phyloP scores from a whole-genome alignment of 1,284 basidiomycete species.

The Trichosporon faecale region DNA sequence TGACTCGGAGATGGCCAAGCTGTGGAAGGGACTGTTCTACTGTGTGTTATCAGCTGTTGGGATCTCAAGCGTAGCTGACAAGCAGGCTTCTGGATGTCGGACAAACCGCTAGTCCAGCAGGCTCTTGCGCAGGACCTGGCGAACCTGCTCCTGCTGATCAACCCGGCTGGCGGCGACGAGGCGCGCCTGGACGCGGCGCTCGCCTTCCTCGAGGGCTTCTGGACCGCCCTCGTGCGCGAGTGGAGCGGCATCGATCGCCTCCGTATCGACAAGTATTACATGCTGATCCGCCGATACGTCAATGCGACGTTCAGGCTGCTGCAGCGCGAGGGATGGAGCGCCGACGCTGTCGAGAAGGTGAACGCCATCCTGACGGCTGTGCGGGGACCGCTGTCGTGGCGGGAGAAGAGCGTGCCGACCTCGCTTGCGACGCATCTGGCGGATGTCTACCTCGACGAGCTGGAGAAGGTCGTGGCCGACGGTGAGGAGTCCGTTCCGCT shows the following conservation, averaged over 20 bases:
- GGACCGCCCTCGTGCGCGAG: conserved; percentile 81
- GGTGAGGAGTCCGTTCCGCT: conserved; percentile 41
- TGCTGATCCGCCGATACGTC: conserved; percentile 85
- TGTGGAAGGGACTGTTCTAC: conserved; percentile 98
- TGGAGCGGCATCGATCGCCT: conserved; percentile 89
- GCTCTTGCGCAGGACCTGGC: conserved; percentile 81
- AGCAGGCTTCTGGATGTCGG: conserved; percentile 99
- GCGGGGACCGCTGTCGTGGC: conserved; percentile 74
- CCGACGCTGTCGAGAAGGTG: conserved; percentile 59
- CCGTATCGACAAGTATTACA: conserved; percentile 93
- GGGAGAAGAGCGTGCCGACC: conserved; percentile 69
- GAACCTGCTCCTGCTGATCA: conserved; percentile 70
- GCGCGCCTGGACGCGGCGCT: conserved; percentile 58
- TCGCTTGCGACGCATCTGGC: conserved; percentile 80
- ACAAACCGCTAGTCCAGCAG: conserved; percentile 96
- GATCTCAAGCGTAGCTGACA: background rate
- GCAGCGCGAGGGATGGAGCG: conserved; percentile 67
- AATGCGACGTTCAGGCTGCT: conserved; percentile 81
- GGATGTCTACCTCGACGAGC: conserved; percentile 87
- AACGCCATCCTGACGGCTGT: conserved; percentile 62
- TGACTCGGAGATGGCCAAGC: conserved; percentile 76
- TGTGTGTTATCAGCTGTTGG: conserved; percentile 61
- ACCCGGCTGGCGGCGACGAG: conserved; percentile 40
- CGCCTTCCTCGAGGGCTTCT: conserved; percentile 80
- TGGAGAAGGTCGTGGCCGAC: conserved; percentile 66